phyloP scores from a whole-genome alignment of 2,329 filamentous ascomycete species.

The Sphaerulina populicola region DNA sequence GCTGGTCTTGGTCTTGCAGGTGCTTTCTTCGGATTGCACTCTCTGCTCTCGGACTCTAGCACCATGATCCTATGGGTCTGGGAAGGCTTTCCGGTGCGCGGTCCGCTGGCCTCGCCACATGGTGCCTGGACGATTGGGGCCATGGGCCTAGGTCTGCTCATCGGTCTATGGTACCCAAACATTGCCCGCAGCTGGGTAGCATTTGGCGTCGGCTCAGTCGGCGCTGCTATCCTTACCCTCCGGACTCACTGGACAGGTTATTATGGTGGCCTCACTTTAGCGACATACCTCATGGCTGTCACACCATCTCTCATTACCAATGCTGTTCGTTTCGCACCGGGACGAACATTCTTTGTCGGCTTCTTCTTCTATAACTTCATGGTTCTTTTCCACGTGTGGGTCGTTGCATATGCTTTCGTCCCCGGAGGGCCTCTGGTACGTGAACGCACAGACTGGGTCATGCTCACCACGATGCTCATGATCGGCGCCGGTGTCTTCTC shows the following conservation, averaged over 20 bases:
- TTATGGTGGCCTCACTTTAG: constrained; percentile 67
- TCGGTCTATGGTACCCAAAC: constrained; percentile 65
- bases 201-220: constrained; percentile 68
- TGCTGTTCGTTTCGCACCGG: constrained; percentile 68
- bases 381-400: constrained; percentile 97
- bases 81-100: constrained; percentile 88
- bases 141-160: constrained; percentile 73
- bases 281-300: constrained; percentile 74
- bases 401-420: constrained; percentile 96
- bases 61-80: constrained; percentile 99
- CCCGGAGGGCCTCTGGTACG: constrained; percentile 86
- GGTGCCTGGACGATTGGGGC: constrained; percentile 76
- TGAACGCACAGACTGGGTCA: constrained; percentile 93
- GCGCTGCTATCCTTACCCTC: constrained; percentile 68
- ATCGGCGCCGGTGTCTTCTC: constrained; percentile 81
- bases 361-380: constrained; percentile 90
- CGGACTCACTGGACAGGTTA: constrained; percentile 82
- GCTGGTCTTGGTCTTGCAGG: constrained; percentile 73
- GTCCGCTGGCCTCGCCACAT: constrained; percentile 81
- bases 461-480: constrained; percentile 73
- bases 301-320: constrained; percentile 66
- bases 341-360: constrained; percentile 73
- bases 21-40: constrained; percentile 82
- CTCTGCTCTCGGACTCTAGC: constrained; percentile 88
- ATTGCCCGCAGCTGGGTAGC: constrained; percentile 69